Percentiles rank a stretch among this genome's conserved stretches.
Conservation (phyloP, 495 filamentous ascomycete genomes). For the Trichoderma gamsii region DNA sequence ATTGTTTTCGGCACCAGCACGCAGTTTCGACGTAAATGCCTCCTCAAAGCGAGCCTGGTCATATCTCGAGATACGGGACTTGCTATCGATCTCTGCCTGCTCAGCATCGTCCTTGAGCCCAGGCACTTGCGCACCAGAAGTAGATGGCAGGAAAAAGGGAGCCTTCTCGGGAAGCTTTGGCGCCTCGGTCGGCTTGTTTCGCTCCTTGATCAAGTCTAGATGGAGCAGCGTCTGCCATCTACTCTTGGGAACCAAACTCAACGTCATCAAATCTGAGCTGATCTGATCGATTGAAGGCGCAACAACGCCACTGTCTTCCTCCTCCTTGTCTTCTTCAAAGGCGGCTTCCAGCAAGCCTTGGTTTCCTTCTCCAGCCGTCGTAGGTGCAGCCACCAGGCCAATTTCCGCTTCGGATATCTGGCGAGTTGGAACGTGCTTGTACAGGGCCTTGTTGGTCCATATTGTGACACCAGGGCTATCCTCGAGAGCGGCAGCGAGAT, state of each 20-base stretch:
- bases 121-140: constrained; percentile 37
- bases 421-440: constrained; percentile 76
- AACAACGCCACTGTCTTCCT: constrained; percentile 42
- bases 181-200: constrained; percentile 89
- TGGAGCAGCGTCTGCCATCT: constrained; percentile 92
- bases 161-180: constrained; percentile 91
- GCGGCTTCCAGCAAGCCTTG: constrained; percentile 59
- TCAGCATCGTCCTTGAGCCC: constrained; percentile 21
- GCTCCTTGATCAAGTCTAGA: constrained; percentile 80
- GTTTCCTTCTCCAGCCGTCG: constrained; percentile 78
- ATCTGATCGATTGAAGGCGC: constrained; percentile 65
- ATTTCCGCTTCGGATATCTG: constrained; percentile 73
- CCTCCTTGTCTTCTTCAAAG: constrained; percentile 47
- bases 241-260: constrained; percentile 81
- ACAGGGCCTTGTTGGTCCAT: constrained; percentile 89
- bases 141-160: constrained; percentile 87
- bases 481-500: constrained; percentile 78
- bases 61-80: constrained; percentile 35
- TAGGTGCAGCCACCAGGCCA: constrained; percentile 54
- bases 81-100: constrained; percentile 21
- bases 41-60: constrained; percentile 37
- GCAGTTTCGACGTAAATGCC: constrained; percentile 58
- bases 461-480: constrained; percentile 83
- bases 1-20: constrained; percentile 36
- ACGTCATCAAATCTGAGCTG: constrained; percentile 69